phyloP scores from a whole-genome alignment of 495 filamentous ascomycete genomes.

The Penicillium arizonense region DNA sequence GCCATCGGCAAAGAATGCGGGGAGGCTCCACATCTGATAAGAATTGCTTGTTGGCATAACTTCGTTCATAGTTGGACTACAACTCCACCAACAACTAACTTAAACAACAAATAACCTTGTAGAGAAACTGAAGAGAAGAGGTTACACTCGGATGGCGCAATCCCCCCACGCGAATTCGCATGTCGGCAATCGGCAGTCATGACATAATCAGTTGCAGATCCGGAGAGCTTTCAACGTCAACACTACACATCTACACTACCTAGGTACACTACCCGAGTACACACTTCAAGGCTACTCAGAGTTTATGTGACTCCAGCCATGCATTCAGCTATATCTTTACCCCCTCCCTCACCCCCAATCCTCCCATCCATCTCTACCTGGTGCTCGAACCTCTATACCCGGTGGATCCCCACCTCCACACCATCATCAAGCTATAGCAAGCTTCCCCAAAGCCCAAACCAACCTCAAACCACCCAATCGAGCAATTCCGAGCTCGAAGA shows the following conservation, averaged over 20 bases:
- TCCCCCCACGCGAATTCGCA: slow-evolving; percentile 10
- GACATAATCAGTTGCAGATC: slow-evolving; percentile 23
- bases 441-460: slow-evolving; percentile 11
- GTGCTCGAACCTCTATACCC: background rate
- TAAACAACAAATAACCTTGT: no score
- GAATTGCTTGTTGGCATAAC: background rate
- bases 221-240: slow-evolving; percentile 2
- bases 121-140: background rate
- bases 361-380: slow-evolving; percentile 10
- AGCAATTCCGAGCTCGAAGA: background rate
- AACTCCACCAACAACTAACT: background rate
- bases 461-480: slow-evolving; percentile 1
- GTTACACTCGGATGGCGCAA: slow-evolving; percentile 10
- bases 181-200: slow-evolving; percentile 24
- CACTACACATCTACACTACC: no score
- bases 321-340: background rate
- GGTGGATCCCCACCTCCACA: background rate
- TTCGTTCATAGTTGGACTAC: no score
- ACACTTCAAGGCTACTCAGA: background rate
- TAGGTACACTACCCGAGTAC: background rate
- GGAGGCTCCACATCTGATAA: slow-evolving; percentile 7
- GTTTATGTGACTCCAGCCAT: background rate
- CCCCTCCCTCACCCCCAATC: slow-evolving; percentile 6
- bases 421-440: slow-evolving; percentile 13
- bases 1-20: slow-evolving; percentile 19